A percentile compares a stretch with the other conserved stretches of the same genome.
phyloP scores from a whole-genome alignment of 345 rosid species.

The Eucalyptus viminalis region DNA sequence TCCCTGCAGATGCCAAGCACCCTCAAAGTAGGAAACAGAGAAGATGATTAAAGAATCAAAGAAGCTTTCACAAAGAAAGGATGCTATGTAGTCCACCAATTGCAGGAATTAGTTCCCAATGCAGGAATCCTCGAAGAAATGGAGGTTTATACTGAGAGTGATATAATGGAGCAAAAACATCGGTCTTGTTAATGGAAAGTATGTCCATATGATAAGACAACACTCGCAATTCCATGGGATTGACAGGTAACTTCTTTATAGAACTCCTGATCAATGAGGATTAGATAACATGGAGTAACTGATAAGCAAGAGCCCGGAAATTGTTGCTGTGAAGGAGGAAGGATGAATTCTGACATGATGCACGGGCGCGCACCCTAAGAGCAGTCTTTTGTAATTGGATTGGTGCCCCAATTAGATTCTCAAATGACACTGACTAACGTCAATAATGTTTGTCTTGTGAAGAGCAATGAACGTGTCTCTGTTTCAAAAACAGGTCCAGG shows the following conservation, averaged over 20 bases:
- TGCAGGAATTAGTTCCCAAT: neutral
- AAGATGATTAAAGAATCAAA: neutral
- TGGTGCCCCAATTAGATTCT: neutral
- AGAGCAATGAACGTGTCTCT: neutral
- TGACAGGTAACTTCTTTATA: neutral
- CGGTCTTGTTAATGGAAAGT: neutral
- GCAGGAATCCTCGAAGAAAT: neutral
- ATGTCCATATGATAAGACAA: neutral
- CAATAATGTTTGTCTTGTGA: neutral
- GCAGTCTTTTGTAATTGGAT: neutral
- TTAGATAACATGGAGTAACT: neutral
- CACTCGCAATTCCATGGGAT: neutral
- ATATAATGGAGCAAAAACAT: neutral
- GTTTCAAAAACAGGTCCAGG: neutral
- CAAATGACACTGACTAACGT: neutral
- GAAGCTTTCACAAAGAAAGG: neutral
- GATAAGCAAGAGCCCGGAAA: neutral
- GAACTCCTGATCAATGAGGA: neutral
- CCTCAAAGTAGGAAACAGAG: neutral
- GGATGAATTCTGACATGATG: neutral
- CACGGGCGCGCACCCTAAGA: neutral
- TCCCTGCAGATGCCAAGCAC: neutral
- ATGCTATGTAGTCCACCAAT: neutral
- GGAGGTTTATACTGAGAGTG: neutral
- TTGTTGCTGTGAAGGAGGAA: neutral